Base-by-base conservation (phyloP, 306 rosid genomes). In the Comarum palustre region DNA sequence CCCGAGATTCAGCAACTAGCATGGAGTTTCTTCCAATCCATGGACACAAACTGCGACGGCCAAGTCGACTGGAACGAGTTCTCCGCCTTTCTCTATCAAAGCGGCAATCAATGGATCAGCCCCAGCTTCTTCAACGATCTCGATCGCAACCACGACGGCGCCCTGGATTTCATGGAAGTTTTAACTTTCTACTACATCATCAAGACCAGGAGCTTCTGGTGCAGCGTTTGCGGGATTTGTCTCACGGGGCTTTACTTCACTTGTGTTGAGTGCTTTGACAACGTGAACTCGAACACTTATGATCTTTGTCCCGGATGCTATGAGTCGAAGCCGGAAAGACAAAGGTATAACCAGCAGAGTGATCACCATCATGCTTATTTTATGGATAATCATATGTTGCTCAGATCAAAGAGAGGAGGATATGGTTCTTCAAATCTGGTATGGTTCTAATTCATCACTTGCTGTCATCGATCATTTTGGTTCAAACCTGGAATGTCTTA, bases 41-140 rank as follows among this genome's bases (percentile, higher is more conserved):
- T 79, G 74, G 82, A 79, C 78, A 14, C 58, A n/a, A 61, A 79
- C 45, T 50, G 82, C 8, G 75, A 73, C 43, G 75, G 78, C 17
- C 69, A 16, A 27, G 74, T 79, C 11, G 61, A 73, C 66, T 67
- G 17, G 45, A 3, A 6, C 9, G 78, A 79, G 75, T 79, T 67
- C 78, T 4, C 19, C 8, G 2, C 8, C 25, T 79, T 79, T 61
- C 82, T 79, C 43, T 60, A 10, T 22, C 71, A 41, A 8, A 59
- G n/a, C 14, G 81, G 78, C 66, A 73, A 73, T 59, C 48, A 16
- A 13, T 79, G 82, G 82, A 55, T 73, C 24, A 48, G 59, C n/a
- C 70, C 71, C 27, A 25, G 31, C 78, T 66, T 73, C 69, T 78
- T 78, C 69, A 9, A 27, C 12, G 69, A 78, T 14, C 69, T 78